phyloP scores from a whole-genome alignment of 2,329 filamentous ascomycete genomes.

The Pseudocercospora fijiensis region DNA sequence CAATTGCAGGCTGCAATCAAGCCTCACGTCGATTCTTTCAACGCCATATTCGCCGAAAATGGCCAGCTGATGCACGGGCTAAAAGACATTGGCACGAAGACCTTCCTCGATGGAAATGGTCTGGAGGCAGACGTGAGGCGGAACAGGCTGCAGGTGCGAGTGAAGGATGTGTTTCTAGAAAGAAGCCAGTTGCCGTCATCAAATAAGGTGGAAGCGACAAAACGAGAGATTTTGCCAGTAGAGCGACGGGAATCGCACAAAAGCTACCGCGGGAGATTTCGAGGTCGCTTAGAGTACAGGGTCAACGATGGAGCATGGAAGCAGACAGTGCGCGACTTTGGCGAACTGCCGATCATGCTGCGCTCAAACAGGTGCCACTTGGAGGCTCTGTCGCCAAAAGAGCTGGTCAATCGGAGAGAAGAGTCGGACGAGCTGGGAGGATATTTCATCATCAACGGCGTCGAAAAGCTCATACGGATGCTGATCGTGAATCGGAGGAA shows the following conservation, averaged over 20 bases:
- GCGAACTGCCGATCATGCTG: slow-evolving; percentile 89
- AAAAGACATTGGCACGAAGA: slow-evolving; percentile 85
- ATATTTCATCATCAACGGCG: slow-evolving; percentile 97
- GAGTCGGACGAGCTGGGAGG: slow-evolving; percentile 95
- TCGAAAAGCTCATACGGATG: slow-evolving; percentile 93
- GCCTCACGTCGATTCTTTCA: slow-evolving; percentile 95
- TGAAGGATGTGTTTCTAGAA: slow-evolving; percentile 78
- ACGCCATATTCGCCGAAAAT: slow-evolving; percentile 75
- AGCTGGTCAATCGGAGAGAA: slow-evolving; percentile 83
- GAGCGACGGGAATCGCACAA: slow-evolving; percentile 93
- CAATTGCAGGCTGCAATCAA: slow-evolving; percentile 79
- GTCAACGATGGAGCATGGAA: slow-evolving; percentile 84
- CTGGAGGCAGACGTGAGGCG: slow-evolving; percentile 50
- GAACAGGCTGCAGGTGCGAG: slow-evolving; percentile 74
- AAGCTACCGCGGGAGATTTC: slow-evolving; percentile 84
- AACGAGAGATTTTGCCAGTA: slow-evolving; percentile 82
- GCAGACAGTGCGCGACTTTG: slow-evolving; percentile 80
- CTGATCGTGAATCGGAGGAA: slow-evolving; percentile 88
- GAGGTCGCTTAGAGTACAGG: slow-evolving; percentile 77
- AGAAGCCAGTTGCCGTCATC: slow-evolving; percentile 74
- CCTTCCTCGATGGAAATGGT: slow-evolving; percentile 72
- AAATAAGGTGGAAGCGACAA: slow-evolving; percentile 77
- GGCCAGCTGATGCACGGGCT: slow-evolving; percentile 73
- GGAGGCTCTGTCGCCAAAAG: slow-evolving; percentile 76
- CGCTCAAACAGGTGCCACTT: slow-evolving; percentile 89